Conservation (phyloP, 169 alveolate genomes). For the Babesia bigemina region DNA sequence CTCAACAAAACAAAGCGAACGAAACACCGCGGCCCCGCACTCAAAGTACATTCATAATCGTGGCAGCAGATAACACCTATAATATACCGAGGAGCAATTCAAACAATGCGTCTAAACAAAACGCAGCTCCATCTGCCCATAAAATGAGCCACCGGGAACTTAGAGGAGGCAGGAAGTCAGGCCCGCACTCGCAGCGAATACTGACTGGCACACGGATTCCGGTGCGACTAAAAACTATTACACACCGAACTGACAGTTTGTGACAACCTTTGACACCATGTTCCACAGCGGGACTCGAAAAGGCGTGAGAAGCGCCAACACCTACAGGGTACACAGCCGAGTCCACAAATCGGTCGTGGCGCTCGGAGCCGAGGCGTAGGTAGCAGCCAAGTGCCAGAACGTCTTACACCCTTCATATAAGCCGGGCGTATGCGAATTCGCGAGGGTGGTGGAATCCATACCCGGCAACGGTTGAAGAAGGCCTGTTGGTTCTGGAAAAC, state of each 20-base stretch:
- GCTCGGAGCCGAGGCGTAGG: too few species aligned
- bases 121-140: too few species aligned
- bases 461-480: too few species aligned
- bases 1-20: neutral
- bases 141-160: neutral
- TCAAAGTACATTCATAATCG: slow-evolving; percentile 29
- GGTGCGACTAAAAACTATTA: neutral
- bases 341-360: too few species aligned
- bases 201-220: neutral
- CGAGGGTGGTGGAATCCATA: too few species aligned
- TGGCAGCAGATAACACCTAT: neutral
- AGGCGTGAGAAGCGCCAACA: neutral
- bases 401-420: too few species aligned
- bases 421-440: too few species aligned
- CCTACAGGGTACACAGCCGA: neutral
- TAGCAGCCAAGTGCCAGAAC: too few species aligned
- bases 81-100: neutral
- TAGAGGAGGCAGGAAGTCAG: slow-evolving; percentile 12
- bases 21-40: slow-evolving; percentile 8
- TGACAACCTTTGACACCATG: neutral
- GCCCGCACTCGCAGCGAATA: slow-evolving; percentile 5
- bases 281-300: neutral
- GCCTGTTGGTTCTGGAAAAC: too few species aligned
- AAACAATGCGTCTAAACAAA: neutral
- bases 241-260: neutral